Base-by-base conservation (phyloP, 192 early-diverging fungal species). In the Coemansia sp. region DNA sequence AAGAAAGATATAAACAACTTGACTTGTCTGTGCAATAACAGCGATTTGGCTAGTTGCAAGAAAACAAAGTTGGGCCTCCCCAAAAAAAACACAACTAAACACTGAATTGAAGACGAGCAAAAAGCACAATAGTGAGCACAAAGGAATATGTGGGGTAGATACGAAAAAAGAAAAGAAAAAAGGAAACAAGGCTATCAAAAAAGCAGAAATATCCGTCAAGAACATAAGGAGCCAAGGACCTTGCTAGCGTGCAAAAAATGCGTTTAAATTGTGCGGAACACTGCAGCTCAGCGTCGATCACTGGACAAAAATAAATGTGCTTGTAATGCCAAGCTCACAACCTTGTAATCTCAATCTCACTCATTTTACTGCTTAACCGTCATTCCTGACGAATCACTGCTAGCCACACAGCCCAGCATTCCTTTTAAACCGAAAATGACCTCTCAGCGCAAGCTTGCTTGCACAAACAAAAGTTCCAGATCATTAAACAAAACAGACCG, bases 281-380 rank as follows among this genome's bases (percentile, higher is more conserved):
- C 9, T 64, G 62, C 53, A 71, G 14, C 63, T 59, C 39, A 6
- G 45, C 62, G 26, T 63, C 41, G 46, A 44, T 51, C 30, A 46
- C 69, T 33, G 62, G 62, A 41, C 39, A 41, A 41, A 41, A 41
- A 41, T 41, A 41, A 41, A 41, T 41, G 12, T 12, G 12, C 39
- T 5, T 4, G 12, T 12, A 41, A 41, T 41, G 39, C 7, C 7
- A 41, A 41, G 5, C 5, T 41, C 39, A 41, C 39, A 41, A 41
- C 12, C 39, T 41, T 41, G 30, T 30, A 30, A 1, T 30, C 30
- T 30, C 30, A 2, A 1, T 30, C 30, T 30, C 30, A 2, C 30
- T 30, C 30, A 2, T 3, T 30, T 3, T 30, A 30, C 30, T 30
- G 30, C 30, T 3, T 2, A 30, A 30, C 30, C 30, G 3, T 30